These are phyloP conservation scores for Phytophthora sp. DNA, from an alignment of 352 stramenopile species.

Conservation along the genomic window DNA sequence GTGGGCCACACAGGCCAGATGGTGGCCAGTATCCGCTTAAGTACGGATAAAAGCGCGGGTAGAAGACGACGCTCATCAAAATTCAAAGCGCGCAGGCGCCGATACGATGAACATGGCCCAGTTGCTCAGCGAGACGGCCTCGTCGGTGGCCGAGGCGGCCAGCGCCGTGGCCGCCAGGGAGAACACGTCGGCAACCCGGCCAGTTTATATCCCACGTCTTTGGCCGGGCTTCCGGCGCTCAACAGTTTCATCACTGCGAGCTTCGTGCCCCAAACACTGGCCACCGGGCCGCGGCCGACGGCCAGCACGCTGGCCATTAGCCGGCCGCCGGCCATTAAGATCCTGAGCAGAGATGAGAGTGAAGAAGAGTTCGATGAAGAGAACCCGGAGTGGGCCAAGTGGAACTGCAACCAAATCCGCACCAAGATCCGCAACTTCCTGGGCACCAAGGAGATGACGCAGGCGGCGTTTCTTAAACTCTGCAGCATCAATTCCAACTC, in stretches of 20 bases:
- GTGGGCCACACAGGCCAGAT: too few relatives aligned
- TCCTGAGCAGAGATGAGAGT: constrained; percentile 1
- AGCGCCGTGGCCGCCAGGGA: not conserved
- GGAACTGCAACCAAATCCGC: not conserved
- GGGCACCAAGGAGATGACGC: constrained; percentile 50
- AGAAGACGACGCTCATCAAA: constrained; percentile 1
- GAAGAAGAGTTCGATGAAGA: not conserved
- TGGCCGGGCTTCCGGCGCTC: not conserved
- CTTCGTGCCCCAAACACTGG: not conserved
- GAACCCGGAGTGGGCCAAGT: not conserved
- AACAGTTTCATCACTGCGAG: not conserved
- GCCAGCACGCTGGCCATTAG: not conserved
- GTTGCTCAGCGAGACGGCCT: constrained; percentile 16
- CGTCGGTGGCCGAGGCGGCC: constrained; percentile 17
- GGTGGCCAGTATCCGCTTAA: too few relatives aligned
- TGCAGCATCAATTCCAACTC: constrained; percentile 47
- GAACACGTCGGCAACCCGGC: not conserved
- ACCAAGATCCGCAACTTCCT: constrained; percentile 10
- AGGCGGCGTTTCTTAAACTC: constrained; percentile 40
- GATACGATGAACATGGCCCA: constrained; percentile 15
- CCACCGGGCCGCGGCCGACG: too few relatives aligned
- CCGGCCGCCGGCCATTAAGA: not conserved
- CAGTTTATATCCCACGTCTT: too few relatives aligned
- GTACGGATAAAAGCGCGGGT: constrained; percentile 9
- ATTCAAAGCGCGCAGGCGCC: not conserved